phyloP scores from a whole-genome alignment of 805 yeast species.

The Yamadazyma scolyti region DNA sequence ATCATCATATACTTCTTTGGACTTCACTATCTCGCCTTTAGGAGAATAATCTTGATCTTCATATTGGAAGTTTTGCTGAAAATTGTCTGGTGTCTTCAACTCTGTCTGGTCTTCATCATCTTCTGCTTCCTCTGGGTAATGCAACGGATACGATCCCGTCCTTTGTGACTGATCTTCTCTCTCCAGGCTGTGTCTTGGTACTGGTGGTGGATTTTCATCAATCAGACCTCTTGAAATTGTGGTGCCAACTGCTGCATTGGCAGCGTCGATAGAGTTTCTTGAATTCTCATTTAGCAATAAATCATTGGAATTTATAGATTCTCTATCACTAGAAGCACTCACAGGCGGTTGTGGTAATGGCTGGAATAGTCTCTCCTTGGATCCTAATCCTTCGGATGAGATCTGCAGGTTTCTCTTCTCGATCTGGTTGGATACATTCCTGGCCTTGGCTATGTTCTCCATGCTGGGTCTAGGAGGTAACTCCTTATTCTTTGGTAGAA shows the following conservation, averaged over 20 bases:
- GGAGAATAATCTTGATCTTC: constrained; percentile 6
- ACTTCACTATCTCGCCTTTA: constrained; percentile 3
- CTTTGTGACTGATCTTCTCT: too few species aligned
- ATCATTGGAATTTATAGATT: constrained; percentile 10
- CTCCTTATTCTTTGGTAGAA: not conserved
- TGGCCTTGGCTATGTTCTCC: constrained; percentile 20
- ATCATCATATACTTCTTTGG: constrained; percentile 12
- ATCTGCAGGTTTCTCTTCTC: constrained; percentile 2
- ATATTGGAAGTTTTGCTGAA: too few species aligned
- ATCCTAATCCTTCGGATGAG: not conserved
- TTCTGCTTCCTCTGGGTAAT: not conserved
- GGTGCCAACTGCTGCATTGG: too few species aligned
- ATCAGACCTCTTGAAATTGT: too few species aligned
- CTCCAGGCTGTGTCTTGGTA: too few species aligned
- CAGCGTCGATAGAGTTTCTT: too few species aligned
- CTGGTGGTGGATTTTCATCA: too few species aligned
- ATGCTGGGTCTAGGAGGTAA: constrained; percentile 25
- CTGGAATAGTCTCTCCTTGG: constrained; percentile 8
- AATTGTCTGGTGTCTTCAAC: not conserved
- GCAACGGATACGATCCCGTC: too few species aligned
- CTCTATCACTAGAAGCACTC: constrained; percentile 6
- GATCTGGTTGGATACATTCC: constrained; percentile 18
- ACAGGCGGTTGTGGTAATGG: constrained; percentile 12
- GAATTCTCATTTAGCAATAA: too few species aligned
- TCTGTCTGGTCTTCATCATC: not conserved